Base-by-base conservation (phyloP, 1,284 basidiomycete genomes). In the Pyrrhoderma noxium region DNA sequence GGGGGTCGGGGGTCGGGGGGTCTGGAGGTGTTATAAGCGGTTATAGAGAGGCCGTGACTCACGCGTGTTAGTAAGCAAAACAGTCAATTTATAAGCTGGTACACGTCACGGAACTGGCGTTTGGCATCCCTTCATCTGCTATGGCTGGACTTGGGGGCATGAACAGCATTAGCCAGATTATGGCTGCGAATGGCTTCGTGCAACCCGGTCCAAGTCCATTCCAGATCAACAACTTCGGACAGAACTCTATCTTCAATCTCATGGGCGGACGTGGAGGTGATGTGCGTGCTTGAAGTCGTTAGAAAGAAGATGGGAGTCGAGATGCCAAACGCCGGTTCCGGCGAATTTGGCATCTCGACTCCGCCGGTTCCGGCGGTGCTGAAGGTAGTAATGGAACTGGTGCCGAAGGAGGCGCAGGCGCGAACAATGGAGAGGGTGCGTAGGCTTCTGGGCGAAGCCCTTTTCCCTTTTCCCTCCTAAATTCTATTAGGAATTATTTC, bases 271-370 rank as follows among this genome's bases (percentile, higher is more conserved):
- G 65, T 63, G 59, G 70, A 72, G 60, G 69, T 67, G 49, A 68
- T 68, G 47, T 50, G 68, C 51, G 72, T 70, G 58, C 71, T 69
- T 65, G 87, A 89, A 70, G 59, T 75, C 8, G 86, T 90, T 44
- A 75, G 85, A 68, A 82, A 79, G 75, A 90, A 86, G 76, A 87
- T 90, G 86, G 85, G 83, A 22, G 78, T 89, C 47, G 79, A 82
- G 55, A 38, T 47, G 45, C 53, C 53, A 14, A 38, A 23, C 14
- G n/a, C n/a, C n/a, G n/a, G n/a, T n/a, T n/a, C n/a, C n/a, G n/a
- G n/a, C n/a, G n/a, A n/a, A n/a, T n/a, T n/a, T n/a, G n/a, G n/a
- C n/a, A n/a, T n/a, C n/a, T n/a, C n/a, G n/a, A n/a, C n/a, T n/a
- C n/a, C n/a, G n/a, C n/a, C n/a, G n/a, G n/a, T n/a, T 38, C 42